Percentiles rank a stretch among this genome's conserved stretches.
Evolutionary conservation across 2,329 filamentous ascomycete genomes (phyloP).

Genomic region (Ceratocystis ficicola): DNA sequence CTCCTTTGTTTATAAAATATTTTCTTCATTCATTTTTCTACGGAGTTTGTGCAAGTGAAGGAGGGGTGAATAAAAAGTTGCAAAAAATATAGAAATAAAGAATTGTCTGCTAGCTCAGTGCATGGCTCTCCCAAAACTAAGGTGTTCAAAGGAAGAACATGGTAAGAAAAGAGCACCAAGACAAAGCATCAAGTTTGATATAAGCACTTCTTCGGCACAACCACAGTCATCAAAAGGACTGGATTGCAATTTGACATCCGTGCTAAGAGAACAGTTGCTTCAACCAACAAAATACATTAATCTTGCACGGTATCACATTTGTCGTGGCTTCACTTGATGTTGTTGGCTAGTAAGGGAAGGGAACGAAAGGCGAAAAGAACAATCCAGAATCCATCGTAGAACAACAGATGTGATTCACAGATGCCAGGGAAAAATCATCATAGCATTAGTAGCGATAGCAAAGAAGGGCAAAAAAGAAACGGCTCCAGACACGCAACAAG

Average conservation of each 20-base stretch:
- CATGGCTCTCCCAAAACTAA: conserved; percentile 1
- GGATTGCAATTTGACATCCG: conserved; percentile 99
- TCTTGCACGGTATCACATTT: neutral
- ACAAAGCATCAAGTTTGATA: conserved; percentile 38
- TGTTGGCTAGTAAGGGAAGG: neutral
- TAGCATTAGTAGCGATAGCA: conserved; percentile 23
- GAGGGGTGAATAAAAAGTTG: too few relatives aligned
- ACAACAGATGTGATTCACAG: neutral
- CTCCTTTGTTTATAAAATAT: neutral
- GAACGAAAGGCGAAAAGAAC: neutral
- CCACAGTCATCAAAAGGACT: conserved; percentile 67
- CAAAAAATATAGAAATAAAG: neutral
- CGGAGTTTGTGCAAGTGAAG: too few relatives aligned
- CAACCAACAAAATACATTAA: neutral
- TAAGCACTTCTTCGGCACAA: conserved; percentile 99
- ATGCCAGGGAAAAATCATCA: conserved; percentile 1
- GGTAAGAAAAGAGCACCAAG: conserved; percentile 1
- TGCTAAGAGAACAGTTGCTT: conserved; percentile 44
- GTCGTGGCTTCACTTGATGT: neutral
- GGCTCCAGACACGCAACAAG: neutral
- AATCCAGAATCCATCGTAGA: too few relatives aligned
- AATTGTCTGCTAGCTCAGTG: conserved; percentile 16
- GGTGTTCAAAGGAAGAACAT: neutral
- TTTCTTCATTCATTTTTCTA: neutral
- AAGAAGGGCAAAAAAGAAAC: neutral